Conservation (phyloP, 2,329 filamentous ascomycete genomes). For the Coccinonectria pachysandricola region DNA sequence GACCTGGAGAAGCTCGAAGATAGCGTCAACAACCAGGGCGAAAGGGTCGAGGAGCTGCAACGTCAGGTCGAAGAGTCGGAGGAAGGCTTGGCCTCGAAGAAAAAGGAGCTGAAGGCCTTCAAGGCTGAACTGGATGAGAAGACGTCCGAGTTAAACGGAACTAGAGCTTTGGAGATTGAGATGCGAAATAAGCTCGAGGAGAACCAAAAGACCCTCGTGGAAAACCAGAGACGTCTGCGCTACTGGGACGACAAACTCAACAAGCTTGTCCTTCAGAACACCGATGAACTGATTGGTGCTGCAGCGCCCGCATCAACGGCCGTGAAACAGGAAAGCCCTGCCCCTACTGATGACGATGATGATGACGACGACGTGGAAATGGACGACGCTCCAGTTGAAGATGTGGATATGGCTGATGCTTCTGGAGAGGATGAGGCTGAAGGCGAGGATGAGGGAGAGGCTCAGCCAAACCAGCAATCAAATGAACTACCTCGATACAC, state of each 20-base stretch:
- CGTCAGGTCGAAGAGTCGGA: conserved; percentile 72
- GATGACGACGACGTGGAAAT: conserved; percentile 27
- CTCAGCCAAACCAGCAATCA: conserved; percentile 23
- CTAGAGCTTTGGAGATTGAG: conserved; percentile 83
- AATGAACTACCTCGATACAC: conserved; percentile 70
- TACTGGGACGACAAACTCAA: conserved; percentile 87
- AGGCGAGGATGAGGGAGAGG: conserved; percentile 19
- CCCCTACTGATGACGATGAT: conserved; percentile 17
- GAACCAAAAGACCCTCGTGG: conserved; percentile 76
- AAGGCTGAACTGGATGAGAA: conserved; percentile 85
- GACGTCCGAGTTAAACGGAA: conserved; percentile 76
- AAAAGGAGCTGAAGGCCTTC: conserved; percentile 65
- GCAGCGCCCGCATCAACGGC: conserved; percentile 18
- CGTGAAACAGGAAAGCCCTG: conserved; percentile 16
- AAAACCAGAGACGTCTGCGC: conserved; percentile 73
- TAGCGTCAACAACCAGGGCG: conserved; percentile 68
- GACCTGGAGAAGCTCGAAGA: conserved; percentile 72
- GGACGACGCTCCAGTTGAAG: conserved; percentile 18
- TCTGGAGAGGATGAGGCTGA: conserved; percentile 22
- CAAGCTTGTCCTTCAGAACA: conserved; percentile 74
- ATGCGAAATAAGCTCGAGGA: conserved; percentile 98
- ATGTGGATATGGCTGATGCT: conserved; percentile 21
- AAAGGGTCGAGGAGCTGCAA: conserved; percentile 62
- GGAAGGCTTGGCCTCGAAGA: conserved; percentile 66
- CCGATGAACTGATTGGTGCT: conserved; percentile 53